Percentiles rank a stretch among this genome's conserved stretches.
phyloP scores from a whole-genome alignment of 164 flowering plant genomes.

The Stephania cephalantha region DNA sequence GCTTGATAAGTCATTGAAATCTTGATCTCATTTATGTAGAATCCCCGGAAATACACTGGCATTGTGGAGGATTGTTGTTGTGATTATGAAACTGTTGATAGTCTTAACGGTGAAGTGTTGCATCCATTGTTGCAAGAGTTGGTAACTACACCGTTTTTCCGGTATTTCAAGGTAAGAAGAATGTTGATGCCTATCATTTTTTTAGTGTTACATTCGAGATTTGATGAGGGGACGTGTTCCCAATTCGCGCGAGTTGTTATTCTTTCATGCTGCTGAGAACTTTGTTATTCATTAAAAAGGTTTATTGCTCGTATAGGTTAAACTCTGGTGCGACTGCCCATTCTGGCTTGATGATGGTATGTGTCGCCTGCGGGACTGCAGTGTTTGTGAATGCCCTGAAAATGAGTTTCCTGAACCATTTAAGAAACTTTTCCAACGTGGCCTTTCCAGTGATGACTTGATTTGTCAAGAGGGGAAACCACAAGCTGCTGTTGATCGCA shows the following conservation, averaged over 20 bases:
- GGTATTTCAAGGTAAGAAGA: slow-evolving; percentile 79
- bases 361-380: slow-evolving; percentile 96
- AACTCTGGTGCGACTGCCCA: slow-evolving; percentile 98
- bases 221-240: not conserved
- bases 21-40: slow-evolving; percentile 27
- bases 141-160: slow-evolving; percentile 76
- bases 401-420: slow-evolving; percentile 87
- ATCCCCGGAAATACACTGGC: slow-evolving; percentile 60
- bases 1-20: not conserved
- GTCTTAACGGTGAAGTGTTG: slow-evolving; percentile 60
- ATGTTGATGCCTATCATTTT: not conserved
- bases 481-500: slow-evolving; percentile 83
- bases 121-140: slow-evolving; percentile 81
- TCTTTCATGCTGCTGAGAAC: slow-evolving; percentile 17
- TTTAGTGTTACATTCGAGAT: not conserved
- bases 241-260: not conserved
- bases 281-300: slow-evolving; percentile 50
- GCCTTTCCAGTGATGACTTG: slow-evolving; percentile 57
- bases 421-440: slow-evolving; percentile 39
- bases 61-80: slow-evolving; percentile 94
- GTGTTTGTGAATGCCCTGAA: slow-evolving; percentile 97
- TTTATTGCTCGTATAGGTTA: slow-evolving; percentile 40
- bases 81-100: slow-evolving; percentile 81
- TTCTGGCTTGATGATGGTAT: slow-evolving; percentile 99
- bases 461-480: slow-evolving; percentile 94